phyloP scores from a whole-genome alignment of 2,329 filamentous ascomycete genomes.

The Ceratocystis huliohia region DNA sequence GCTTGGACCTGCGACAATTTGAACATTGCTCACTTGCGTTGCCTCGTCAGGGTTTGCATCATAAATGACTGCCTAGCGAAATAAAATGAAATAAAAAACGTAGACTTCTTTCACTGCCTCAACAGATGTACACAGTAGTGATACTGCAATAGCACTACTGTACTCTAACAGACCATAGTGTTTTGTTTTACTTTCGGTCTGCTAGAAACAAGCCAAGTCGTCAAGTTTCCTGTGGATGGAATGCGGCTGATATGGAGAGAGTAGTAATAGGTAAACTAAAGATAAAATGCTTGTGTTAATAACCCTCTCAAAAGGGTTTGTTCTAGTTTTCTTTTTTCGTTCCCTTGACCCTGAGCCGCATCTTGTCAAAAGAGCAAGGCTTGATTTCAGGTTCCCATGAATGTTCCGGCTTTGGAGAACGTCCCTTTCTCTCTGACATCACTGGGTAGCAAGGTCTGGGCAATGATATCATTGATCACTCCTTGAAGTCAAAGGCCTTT shows the following conservation, averaged over 20 bases:
- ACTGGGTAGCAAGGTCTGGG: background rate
- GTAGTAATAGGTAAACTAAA: background rate
- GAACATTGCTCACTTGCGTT: too few species aligned
- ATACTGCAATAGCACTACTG: too few species aligned
- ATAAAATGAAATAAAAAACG: too few species aligned
- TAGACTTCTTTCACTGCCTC: background rate
- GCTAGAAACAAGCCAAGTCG: background rate
- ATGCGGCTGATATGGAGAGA: background rate
- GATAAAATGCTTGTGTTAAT: background rate
- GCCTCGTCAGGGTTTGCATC: too few species aligned
- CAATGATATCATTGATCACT: background rate
- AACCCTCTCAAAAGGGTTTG: background rate
- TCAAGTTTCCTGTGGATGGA: background rate
- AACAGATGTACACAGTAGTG: background rate
- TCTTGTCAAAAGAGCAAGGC: constrained; percentile 1
- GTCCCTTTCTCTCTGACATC: background rate
- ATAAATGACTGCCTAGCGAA: too few species aligned
- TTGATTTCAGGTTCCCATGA: background rate
- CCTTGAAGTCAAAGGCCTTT: too few species aligned
- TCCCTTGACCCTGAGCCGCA: background rate
- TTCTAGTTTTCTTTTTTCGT: background rate
- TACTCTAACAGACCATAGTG: background rate
- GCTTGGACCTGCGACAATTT: too few species aligned
- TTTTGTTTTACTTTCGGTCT: background rate
- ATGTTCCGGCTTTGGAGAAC: background rate